Conservation (phyloP, 169 alveolate species). For the Eimeria brunetti region DNA sequence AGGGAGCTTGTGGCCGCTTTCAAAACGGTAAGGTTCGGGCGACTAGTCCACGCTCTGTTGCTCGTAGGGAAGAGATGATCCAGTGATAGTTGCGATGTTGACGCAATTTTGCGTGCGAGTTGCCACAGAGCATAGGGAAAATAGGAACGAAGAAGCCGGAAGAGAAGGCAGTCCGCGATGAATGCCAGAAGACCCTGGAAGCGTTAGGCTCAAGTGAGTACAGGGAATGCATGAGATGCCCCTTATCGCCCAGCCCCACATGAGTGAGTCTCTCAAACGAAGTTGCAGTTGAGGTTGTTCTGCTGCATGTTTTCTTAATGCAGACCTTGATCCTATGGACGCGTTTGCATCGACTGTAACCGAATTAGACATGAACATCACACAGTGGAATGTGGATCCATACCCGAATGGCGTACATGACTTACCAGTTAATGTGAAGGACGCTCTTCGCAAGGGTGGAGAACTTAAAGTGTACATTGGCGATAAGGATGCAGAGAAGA, state of each 20-base stretch:
- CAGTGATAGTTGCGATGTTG: background rate
- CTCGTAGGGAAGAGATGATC: background rate
- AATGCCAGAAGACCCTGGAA: slow-evolving; percentile 74
- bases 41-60: background rate
- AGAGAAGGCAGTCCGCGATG: slow-evolving; percentile 78
- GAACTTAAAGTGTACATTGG: slow-evolving; percentile 78
- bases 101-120: background rate
- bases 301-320: background rate
- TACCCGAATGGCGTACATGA: slow-evolving; percentile 96
- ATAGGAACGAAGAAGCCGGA: slow-evolving; percentile 73
- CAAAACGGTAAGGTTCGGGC: slow-evolving; percentile 62
- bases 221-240: background rate
- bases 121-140: slow-evolving; percentile 67
- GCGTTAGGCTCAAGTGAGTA: slow-evolving; percentile 72
- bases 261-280: background rate
- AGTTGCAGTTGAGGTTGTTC: background rate
- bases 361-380: slow-evolving; percentile 85
- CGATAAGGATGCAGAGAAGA: slow-evolving; percentile 79
- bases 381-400: slow-evolving; percentile 95
- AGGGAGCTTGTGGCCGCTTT: slow-evolving; percentile 70
- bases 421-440: slow-evolving; percentile 90
- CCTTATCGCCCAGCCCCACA: too few species aligned
- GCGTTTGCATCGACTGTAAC: slow-evolving; percentile 79
- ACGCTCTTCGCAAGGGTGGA: slow-evolving; percentile 91
- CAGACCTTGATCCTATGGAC: slow-evolving; percentile 82